Evolutionary conservation across 2,329 filamentous ascomycete species (phyloP).

Genomic region (Fusarium nelsonii): DNA sequence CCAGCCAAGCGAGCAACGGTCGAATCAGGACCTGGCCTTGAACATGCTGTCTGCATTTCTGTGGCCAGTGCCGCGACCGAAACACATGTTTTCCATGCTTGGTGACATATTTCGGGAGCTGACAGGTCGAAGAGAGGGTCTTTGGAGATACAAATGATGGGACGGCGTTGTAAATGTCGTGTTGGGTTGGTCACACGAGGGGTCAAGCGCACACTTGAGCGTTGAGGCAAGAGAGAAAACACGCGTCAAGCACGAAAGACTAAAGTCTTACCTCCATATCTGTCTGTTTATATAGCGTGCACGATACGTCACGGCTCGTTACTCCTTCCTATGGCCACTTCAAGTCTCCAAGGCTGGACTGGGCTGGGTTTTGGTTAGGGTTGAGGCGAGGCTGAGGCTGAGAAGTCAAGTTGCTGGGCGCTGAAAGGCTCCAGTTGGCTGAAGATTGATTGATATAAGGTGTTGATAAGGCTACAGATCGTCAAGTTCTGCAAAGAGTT

Average conservation of each 20-base stretch:
- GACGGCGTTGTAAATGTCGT: conserved; percentile 8
- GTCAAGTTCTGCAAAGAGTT: not conserved
- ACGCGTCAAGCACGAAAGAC: conserved; percentile 6
- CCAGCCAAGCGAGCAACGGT: conserved; percentile 29
- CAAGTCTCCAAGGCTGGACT: conserved; percentile 14
- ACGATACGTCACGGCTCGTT: not conserved
- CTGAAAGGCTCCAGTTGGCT: conserved; percentile 15
- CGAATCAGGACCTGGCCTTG: conserved; percentile 28
- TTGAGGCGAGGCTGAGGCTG: conserved; percentile 33
- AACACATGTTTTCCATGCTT: not conserved
- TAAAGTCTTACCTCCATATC: conserved; percentile 41
- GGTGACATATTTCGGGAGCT: conserved; percentile 10
- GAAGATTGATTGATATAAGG: conserved; percentile 11
- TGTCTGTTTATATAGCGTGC: conserved; percentile 11
- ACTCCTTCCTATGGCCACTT: conserved; percentile 1
- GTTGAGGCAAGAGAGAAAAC: conserved; percentile 2
- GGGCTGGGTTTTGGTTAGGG: conserved; percentile 6
- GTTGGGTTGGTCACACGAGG: conserved; percentile 30
- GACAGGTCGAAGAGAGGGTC: conserved; percentile 2
- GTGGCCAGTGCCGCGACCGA: conserved; percentile 27
- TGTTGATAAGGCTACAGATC: not conserved
- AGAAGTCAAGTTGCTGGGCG: conserved; percentile 14
- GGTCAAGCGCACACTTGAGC: conserved; percentile 29
- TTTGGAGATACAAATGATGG: conserved; percentile 24
- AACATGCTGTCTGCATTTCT: conserved; percentile 14